Percentiles rank a stretch among this genome's conserved stretches.
Conservation (phyloP, 108 stramenopile species). For the Epithemia pelagica region DNA sequence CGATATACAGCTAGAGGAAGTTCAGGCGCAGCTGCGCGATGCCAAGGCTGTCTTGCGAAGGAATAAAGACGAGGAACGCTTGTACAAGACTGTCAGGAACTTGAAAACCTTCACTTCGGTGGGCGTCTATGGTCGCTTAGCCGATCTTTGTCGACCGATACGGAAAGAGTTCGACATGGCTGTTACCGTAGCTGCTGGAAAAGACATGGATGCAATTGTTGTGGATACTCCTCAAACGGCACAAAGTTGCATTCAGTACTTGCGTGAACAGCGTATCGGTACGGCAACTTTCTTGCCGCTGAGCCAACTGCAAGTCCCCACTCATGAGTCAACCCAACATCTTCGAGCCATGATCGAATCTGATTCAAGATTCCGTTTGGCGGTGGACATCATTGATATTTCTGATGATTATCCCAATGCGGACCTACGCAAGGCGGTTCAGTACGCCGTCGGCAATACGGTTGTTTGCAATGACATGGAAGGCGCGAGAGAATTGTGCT, state of each 20-base stretch:
- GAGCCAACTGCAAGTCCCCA: conserved; percentile 76
- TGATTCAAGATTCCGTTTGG: conserved; percentile 73
- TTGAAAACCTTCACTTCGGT: conserved; percentile 73
- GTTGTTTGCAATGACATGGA: conserved; percentile 93
- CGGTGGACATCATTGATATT: conserved; percentile 84
- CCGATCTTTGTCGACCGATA: conserved; percentile 93
- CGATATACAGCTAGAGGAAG: conserved; percentile 75
- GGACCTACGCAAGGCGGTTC: conserved; percentile 62
- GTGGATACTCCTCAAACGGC: conserved; percentile 89
- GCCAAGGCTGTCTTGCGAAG: conserved; percentile 75
- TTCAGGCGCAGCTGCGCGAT: conserved; percentile 72
- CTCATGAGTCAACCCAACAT: conserved; percentile 70
- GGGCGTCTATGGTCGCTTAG: conserved; percentile 89
- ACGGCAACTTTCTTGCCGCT: conserved; percentile 94
- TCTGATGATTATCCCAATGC: conserved; percentile 47
- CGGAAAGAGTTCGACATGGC: conserved; percentile 87
- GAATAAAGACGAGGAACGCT: conserved; percentile 79
- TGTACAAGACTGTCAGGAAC: conserved; percentile 62
- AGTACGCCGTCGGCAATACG: conserved; percentile 92
- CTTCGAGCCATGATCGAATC: conserved; percentile 79
- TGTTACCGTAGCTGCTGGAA: conserved; percentile 94
- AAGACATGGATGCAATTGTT: conserved; percentile 96
- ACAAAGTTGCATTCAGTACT: conserved; percentile 91
- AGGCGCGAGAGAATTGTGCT: conserved; percentile 85
- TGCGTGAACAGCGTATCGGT: conserved; percentile 91